Percentiles rank a stretch among this genome's conserved stretches.
Evolutionary conservation across 805 yeast genomes (phyloP).

Genomic region (Zygotorulaspora chibaensis): DNA sequence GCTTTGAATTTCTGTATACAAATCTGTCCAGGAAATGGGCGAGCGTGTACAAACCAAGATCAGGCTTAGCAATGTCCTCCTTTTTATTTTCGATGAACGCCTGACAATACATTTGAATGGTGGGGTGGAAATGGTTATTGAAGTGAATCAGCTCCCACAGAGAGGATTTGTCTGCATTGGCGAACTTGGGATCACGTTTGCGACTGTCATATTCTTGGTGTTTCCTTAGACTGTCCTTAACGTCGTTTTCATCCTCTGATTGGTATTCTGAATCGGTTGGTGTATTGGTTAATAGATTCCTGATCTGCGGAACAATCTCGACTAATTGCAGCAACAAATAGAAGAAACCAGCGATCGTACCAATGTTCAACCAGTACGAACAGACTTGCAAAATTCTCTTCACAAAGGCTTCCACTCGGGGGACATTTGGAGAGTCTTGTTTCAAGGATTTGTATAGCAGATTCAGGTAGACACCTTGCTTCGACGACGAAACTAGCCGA

Average conservation of each 20-base stretch:
- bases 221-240: conserved; percentile 27
- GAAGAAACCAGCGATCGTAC: conserved; percentile 81
- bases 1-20: conserved; percentile 89
- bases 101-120: conserved; percentile 75
- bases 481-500: conserved; percentile 78
- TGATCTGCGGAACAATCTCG: conserved; percentile 59
- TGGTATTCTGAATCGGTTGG: conserved; percentile 48
- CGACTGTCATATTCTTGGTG: conserved; percentile 62
- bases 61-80: conserved; percentile 65
- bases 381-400: conserved; percentile 86
- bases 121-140: conserved; percentile 84
- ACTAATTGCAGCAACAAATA: conserved; percentile 66
- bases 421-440: conserved; percentile 51
- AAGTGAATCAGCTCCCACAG: conserved; percentile 84
- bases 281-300: conserved; percentile 54
- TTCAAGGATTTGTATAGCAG: conserved; percentile 79
- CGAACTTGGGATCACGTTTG: conserved; percentile 87
- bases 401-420: conserved; percentile 81
- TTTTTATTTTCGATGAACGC: conserved; percentile 48
- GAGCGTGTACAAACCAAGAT: conserved; percentile 80
- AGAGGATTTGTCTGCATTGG: conserved; percentile 78
- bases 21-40: conserved; percentile 92
- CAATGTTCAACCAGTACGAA: conserved; percentile 80
- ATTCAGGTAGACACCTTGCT: conserved; percentile 88
- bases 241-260: conserved; percentile 44